A percentile compares a stretch with the other conserved stretches of the same genome.
Conservation (phyloP, 2,329 filamentous ascomycete genomes). For the Blumeria hordei region DNA sequence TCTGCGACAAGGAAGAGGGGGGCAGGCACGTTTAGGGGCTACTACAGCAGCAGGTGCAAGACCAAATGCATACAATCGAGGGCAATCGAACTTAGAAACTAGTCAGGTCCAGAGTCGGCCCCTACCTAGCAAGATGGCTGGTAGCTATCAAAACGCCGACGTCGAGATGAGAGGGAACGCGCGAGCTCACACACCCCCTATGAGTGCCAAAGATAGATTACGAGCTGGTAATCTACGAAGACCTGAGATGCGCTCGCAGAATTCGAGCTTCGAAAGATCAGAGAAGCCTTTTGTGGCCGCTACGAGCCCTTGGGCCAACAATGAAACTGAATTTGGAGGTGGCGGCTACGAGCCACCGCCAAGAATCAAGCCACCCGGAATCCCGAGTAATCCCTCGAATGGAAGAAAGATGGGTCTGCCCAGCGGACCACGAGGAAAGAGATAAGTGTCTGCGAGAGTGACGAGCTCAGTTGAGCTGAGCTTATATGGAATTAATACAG, state of each 20-base stretch:
- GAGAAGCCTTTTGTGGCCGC: slow-evolving; percentile 21
- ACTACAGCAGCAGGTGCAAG: slow-evolving; percentile 7
- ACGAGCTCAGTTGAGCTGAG: no score
- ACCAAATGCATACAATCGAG: slow-evolving; percentile 11
- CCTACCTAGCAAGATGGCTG: slow-evolving; percentile 46
- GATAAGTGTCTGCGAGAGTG: slow-evolving; percentile 3
- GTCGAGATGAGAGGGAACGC: slow-evolving; percentile 14
- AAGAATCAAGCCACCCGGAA: slow-evolving; percentile 17
- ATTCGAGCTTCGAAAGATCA: slow-evolving; percentile 5
- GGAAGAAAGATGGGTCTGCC: slow-evolving; percentile 9
- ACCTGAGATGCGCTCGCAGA: slow-evolving; percentile 5
- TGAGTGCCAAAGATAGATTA: slow-evolving; percentile 49
- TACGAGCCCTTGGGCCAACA: slow-evolving; percentile 24
- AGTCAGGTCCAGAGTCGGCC: slow-evolving; percentile 25
- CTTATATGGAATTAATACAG: no score
- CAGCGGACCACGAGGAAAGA: slow-evolving; percentile 9
- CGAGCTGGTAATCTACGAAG: slow-evolving; percentile 22
- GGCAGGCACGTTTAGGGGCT: slow-evolving; percentile 3
- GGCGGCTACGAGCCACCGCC: slow-evolving; percentile 17
- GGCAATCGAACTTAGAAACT: slow-evolving; percentile 2
- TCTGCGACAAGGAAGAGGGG: slow-evolving; percentile 15
- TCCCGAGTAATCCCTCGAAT: slow-evolving; percentile 21
- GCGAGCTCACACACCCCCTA: slow-evolving; percentile 4
- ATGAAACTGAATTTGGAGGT: slow-evolving; percentile 18
- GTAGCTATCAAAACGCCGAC: slow-evolving; percentile 42